Evolutionary conservation across 2,329 filamentous ascomycete species (phyloP).

Genomic region (Torrubiellomyces zombiae): DNA sequence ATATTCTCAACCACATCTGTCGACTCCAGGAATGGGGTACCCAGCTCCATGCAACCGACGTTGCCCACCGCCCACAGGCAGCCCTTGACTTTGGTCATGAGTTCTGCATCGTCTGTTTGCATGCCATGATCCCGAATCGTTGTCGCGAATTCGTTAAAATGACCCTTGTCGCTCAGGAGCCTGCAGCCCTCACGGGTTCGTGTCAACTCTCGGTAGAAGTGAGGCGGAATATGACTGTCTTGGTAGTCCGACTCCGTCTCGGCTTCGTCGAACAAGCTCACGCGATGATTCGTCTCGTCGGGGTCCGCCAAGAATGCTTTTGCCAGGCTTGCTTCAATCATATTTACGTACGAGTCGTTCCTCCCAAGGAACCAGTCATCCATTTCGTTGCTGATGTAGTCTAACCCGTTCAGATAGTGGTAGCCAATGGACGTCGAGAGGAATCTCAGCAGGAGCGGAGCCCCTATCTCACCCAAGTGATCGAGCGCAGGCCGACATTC

Average conservation of each 20-base stretch:
- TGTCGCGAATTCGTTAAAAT: conserved; percentile 83
- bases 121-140: conserved; percentile 80
- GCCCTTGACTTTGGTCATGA: conserved; percentile 85
- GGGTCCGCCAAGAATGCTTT: conserved; percentile 59
- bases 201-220: conserved; percentile 92
- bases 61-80: conserved; percentile 97
- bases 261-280: conserved; percentile 41
- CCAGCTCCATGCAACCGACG: conserved; percentile 94
- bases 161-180: conserved; percentile 77
- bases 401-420: conserved; percentile 87
- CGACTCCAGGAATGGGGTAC: conserved; percentile 82
- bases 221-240: conserved; percentile 68
- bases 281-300: conserved; percentile 39
- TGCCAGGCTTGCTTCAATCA: conserved; percentile 91
- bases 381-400: conserved; percentile 99
- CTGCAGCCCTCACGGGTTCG: conserved; percentile 85
- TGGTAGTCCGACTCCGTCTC: conserved; percentile 38
- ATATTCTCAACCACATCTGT: conserved; percentile 79
- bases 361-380: conserved; percentile 97
- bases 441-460: conserved; percentile 80
- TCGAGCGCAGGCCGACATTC: conserved; percentile 89
- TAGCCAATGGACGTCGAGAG: conserved; percentile 93
- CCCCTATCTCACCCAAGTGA: conserved; percentile 90
- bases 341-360: conserved; percentile 86
- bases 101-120: conserved; percentile 69